These are phyloP conservation scores for Nakataea oryzae DNA, from an alignment of 2,329 filamentous ascomycete species.

Conservation along the genomic window DNA sequence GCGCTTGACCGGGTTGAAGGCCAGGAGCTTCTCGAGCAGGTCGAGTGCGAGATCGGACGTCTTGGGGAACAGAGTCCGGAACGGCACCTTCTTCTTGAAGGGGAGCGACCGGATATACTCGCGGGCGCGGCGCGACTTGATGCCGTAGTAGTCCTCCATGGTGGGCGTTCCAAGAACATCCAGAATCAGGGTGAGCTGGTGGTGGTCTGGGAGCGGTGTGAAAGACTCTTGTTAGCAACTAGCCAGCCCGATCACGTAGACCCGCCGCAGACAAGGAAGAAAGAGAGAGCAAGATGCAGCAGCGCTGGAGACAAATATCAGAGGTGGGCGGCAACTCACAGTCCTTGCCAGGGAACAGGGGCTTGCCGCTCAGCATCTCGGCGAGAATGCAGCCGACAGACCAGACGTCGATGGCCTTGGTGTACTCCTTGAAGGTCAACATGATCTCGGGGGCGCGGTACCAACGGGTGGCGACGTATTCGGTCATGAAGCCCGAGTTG, in stretches of 20 bases:
- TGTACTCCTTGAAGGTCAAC: slow-evolving; percentile 99
- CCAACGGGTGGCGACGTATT: slow-evolving; percentile 99
- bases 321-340: slow-evolving; percentile 49
- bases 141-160: slow-evolving; percentile 99
- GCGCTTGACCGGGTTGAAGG: slow-evolving; percentile 97
- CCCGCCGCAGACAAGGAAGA: not conserved
- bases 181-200: slow-evolving; percentile 92
- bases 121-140: slow-evolving; percentile 92
- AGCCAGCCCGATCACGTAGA: not conserved
- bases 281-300: not conserved
- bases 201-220: slow-evolving; percentile 59
- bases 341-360: slow-evolving; percentile 95
- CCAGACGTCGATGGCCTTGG: slow-evolving; percentile 98
- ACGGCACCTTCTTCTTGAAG: slow-evolving; percentile 99
- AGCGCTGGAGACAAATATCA: not conserved
- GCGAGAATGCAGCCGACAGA: slow-evolving; percentile 96
- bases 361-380: slow-evolving; percentile 98
- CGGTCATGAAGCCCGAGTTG: slow-evolving; percentile 99
- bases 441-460: slow-evolving; percentile 99
- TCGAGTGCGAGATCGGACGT: slow-evolving; percentile 96
- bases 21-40: slow-evolving; percentile 86
- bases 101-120: slow-evolving; percentile 97
- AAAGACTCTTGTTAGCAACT: slow-evolving; percentile 6
- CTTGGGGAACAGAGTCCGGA: slow-evolving; percentile 95
- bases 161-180: slow-evolving; percentile 96